Conservation (phyloP, 116 monocot genomes). For the Zostera marina region DNA sequence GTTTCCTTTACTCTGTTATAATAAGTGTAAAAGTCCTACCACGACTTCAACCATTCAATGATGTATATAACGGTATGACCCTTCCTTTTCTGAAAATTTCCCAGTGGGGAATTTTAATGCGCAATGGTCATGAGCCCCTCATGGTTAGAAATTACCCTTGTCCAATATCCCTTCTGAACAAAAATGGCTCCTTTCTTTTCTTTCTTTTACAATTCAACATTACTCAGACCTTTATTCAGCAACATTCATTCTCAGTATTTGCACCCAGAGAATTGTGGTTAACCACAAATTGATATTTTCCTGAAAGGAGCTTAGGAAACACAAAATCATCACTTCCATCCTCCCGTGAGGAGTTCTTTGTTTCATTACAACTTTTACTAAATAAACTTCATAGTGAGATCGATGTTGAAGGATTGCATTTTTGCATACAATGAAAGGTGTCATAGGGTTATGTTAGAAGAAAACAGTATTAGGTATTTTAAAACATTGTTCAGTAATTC, state of each 20-base stretch:
- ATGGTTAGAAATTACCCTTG: constrained; percentile 64
- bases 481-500: no score
- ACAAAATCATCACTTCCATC: constrained; percentile 45
- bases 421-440: constrained; percentile 62
- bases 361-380: constrained; percentile 24
- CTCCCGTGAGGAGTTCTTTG: constrained; percentile 32
- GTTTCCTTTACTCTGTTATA: no score
- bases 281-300: constrained; percentile 81
- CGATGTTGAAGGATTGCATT: constrained; percentile 35
- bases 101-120: constrained; percentile 37
- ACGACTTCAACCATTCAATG: no score
- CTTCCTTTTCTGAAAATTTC: constrained; percentile 55
- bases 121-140: constrained; percentile 48
- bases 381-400: constrained; percentile 38
- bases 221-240: constrained; percentile 47
- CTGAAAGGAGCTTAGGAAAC: constrained; percentile 71
- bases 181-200: constrained; percentile 63
- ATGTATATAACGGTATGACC: no score
- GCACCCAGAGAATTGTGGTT: constrained; percentile 25
- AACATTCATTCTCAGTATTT: constrained; percentile 52
- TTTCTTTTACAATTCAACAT: constrained; percentile 60
- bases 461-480: no score
- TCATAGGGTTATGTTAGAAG: no score
- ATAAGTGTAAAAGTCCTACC: no score
- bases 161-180: constrained; percentile 85